phyloP scores from a whole-genome alignment of 75 land plant genomes.

The Selaginella moellendorffii region DNA sequence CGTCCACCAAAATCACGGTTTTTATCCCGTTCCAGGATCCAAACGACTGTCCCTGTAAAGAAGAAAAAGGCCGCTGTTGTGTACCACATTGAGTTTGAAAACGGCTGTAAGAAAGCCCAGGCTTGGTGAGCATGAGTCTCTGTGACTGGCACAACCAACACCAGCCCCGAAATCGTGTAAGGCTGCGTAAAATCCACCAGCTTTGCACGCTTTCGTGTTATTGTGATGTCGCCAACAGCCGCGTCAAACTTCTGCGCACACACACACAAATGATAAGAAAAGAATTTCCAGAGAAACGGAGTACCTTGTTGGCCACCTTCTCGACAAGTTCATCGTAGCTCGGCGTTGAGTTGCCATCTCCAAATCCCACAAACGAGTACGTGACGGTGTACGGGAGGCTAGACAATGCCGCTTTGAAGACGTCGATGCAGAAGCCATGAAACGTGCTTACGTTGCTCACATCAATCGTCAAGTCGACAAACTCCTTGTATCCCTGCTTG shows the following conservation, averaged over 20 bases:
- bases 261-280: too few relatives aligned
- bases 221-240: constrained; percentile 59
- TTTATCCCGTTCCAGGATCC: too few relatives aligned
- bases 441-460: not conserved
- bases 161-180: constrained; percentile 49
- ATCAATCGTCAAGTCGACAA: constrained; percentile 4
- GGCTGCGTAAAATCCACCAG: constrained; percentile 76
- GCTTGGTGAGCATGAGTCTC: constrained; percentile 22
- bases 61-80: constrained; percentile 30
- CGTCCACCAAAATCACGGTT: constrained; percentile 60
- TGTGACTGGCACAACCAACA: constrained; percentile 40
- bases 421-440: constrained; percentile 12
- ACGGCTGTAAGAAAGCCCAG: constrained; percentile 55
- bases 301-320: constrained; percentile 1
- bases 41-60: constrained; percentile 39
- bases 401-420: constrained; percentile 1
- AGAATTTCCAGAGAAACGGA: constrained; percentile 17
- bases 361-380: not conserved
- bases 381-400: not conserved
- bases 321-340: constrained; percentile 5
- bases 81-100: constrained; percentile 41
- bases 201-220: constrained; percentile 40
- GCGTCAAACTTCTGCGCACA: constrained; percentile 48
- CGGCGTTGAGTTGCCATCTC: constrained; percentile 10
- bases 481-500: not conserved